Conservation (phyloP, 75 land plant genomes). For the Sequoiadendron giganteum region DNA sequence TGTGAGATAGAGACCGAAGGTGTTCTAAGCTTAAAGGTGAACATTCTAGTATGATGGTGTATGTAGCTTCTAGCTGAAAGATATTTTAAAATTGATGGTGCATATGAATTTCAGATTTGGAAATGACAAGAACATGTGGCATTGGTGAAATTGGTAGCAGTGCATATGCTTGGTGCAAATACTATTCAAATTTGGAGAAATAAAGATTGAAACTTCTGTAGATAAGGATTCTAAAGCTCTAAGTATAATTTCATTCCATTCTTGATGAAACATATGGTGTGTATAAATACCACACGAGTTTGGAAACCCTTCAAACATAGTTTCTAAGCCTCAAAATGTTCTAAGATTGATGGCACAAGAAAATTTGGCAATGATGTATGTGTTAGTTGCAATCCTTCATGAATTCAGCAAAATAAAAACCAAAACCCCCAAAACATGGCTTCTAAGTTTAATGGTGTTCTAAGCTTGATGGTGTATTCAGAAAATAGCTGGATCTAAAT, state of each 20-base stretch:
- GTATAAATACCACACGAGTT: not conserved
- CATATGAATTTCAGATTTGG: not conserved
- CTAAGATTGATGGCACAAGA: not conserved
- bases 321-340: not conserved
- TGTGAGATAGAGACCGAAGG: not conserved
- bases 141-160: not conserved
- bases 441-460: not conserved
- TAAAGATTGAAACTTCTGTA: not conserved
- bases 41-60: not conserved
- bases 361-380: not conserved
- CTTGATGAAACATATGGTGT: not conserved
- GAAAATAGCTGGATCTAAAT: not conserved
- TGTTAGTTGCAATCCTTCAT: not conserved
- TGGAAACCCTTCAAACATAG: not conserved
- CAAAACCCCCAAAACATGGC: not conserved
- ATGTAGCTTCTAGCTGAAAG: not conserved
- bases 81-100: not conserved
- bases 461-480: not conserved
- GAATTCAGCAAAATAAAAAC: not conserved
- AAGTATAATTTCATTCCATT: not conserved
- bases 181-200: not conserved
- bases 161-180: not conserved
- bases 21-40: not conserved
- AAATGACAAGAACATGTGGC: not conserved
- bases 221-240: not conserved